These are phyloP conservation scores for Tuber melanosporum DNA, from an alignment of 495 filamentous ascomycete genomes.

Conservation along the genomic window DNA sequence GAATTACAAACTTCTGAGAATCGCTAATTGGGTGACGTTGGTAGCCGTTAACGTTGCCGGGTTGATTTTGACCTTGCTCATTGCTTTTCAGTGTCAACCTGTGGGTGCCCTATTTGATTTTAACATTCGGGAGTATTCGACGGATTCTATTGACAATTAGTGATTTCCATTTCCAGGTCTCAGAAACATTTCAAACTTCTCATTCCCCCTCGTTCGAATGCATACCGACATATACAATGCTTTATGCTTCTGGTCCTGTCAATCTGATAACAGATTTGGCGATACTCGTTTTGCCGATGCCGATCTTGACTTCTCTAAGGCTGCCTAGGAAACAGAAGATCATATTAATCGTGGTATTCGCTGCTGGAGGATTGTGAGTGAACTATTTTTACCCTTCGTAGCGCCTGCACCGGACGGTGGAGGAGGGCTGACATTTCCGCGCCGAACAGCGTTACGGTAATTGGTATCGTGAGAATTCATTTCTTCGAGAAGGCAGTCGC, in stretches of 20 bases:
- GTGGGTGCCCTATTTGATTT: conserved; percentile 54
- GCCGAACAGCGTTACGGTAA: conserved; percentile 55
- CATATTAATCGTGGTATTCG: conserved; percentile 38
- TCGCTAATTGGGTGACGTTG: conserved; percentile 63
- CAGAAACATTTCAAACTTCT: conserved; percentile 9
- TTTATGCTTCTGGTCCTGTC: conserved; percentile 44
- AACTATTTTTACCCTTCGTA: neutral
- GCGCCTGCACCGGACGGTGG: neutral
- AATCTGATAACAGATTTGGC: conserved; percentile 46
- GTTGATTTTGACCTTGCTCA: conserved; percentile 70
- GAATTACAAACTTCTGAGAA: conserved; percentile 64
- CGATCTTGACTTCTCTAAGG: conserved; percentile 41
- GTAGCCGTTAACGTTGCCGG: conserved; percentile 71
- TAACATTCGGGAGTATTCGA: neutral
- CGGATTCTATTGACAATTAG: neutral
- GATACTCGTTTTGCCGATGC: conserved; percentile 44
- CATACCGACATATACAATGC: conserved; percentile 20
- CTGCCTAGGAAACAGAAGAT: conserved; percentile 41
- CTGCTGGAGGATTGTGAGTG: conserved; percentile 38
- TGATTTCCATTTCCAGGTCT: neutral
- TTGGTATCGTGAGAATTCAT: conserved; percentile 83
- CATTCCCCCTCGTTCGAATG: conserved; percentile 14
- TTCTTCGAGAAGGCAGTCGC: conserved; percentile 69
- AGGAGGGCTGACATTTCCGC: neutral
- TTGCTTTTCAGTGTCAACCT: conserved; percentile 83